These are phyloP conservation scores for Lentinus polychrous DNA, from an alignment of 1,284 basidiomycete genomes.

Conservation along the genomic window DNA sequence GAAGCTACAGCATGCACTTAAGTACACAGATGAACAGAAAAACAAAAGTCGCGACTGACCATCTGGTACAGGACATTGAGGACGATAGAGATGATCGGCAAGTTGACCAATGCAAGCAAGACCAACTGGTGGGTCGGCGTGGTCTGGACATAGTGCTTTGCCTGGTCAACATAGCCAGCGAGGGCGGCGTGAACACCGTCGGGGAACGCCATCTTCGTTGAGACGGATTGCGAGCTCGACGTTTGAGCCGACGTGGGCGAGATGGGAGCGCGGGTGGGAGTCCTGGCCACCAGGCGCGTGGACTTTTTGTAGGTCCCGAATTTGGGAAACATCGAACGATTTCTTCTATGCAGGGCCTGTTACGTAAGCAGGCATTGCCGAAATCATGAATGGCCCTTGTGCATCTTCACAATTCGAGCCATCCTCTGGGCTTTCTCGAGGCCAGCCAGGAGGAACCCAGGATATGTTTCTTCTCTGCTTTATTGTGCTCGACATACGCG, in stretches of 20 bases:
- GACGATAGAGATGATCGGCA: conserved; percentile 40
- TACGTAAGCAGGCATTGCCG: conserved; percentile 7
- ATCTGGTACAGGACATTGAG: conserved; percentile 59
- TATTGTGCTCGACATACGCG: too few species aligned
- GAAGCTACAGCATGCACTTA: conserved; percentile 24
- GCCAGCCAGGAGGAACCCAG: too few species aligned
- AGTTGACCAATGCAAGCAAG: conserved; percentile 29
- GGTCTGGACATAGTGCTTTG: conserved; percentile 26
- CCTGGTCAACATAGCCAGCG: conserved; percentile 39
- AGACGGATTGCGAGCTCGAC: background rate
- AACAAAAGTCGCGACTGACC: conserved; percentile 31
- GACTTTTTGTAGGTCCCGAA: conserved; percentile 2
- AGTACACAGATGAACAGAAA: background rate
- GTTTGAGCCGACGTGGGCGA: background rate
- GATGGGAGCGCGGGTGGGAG: conserved; percentile 6
- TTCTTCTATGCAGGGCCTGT: background rate
- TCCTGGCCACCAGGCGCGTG: conserved; percentile 1
- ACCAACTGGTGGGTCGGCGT: conserved; percentile 21
- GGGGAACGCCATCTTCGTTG: conserved; percentile 32
- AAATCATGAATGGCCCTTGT: background rate
- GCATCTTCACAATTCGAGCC: too few species aligned
- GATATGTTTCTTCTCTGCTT: too few species aligned
- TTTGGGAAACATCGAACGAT: conserved; percentile 13
- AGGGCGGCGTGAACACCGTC: conserved; percentile 33
- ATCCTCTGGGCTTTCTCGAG: too few species aligned